Evolutionary conservation across 352 stramenopile species (phyloP).

Genomic region (Phytopythium aichiense): DNA sequence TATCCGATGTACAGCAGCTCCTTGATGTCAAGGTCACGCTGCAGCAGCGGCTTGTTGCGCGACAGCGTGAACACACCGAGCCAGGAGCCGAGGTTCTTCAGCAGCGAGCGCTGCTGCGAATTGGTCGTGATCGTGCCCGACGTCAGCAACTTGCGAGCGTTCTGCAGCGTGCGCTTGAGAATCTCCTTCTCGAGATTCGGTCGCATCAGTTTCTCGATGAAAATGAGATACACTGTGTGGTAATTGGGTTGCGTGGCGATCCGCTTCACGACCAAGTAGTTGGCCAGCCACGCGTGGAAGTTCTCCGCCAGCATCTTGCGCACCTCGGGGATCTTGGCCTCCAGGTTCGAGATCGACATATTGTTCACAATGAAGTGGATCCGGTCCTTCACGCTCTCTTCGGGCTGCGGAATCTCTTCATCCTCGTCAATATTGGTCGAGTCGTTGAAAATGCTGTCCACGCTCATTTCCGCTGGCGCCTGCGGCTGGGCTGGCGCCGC

Average conservation of each 20-base stretch:
- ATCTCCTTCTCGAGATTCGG: slow-evolving; percentile 93
- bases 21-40: slow-evolving; percentile 98
- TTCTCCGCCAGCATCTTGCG: slow-evolving; percentile 91
- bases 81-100: slow-evolving; percentile 99
- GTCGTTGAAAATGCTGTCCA: slow-evolving; percentile 85
- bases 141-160: slow-evolving; percentile 95
- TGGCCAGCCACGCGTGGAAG: slow-evolving; percentile 97
- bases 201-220: slow-evolving; percentile 96
- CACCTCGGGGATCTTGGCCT: slow-evolving; percentile 96
- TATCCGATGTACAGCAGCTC: slow-evolving; percentile 96
- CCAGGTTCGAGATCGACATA: slow-evolving; percentile 96
- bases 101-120: slow-evolving; percentile 95
- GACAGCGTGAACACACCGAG: slow-evolving; percentile 98
- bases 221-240: slow-evolving; percentile 96
- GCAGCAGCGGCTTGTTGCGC: slow-evolving; percentile 96
- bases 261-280: slow-evolving; percentile 99
- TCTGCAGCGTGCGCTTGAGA: slow-evolving; percentile 92
- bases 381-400: slow-evolving; percentile 91
- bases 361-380: slow-evolving; percentile 99
- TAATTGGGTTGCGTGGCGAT: slow-evolving; percentile 99
- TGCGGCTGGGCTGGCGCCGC: slow-evolving; percentile 35
- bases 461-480: slow-evolving; percentile 51
- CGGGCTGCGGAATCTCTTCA: slow-evolving; percentile 62
- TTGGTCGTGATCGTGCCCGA: slow-evolving; percentile 98
- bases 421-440: slow-evolving; percentile 57